Evolutionary conservation across 2,329 filamentous ascomycete species (phyloP), one percentile per base, ranked within the genome.

Genomic region (Arthroderma sp.): DNA sequence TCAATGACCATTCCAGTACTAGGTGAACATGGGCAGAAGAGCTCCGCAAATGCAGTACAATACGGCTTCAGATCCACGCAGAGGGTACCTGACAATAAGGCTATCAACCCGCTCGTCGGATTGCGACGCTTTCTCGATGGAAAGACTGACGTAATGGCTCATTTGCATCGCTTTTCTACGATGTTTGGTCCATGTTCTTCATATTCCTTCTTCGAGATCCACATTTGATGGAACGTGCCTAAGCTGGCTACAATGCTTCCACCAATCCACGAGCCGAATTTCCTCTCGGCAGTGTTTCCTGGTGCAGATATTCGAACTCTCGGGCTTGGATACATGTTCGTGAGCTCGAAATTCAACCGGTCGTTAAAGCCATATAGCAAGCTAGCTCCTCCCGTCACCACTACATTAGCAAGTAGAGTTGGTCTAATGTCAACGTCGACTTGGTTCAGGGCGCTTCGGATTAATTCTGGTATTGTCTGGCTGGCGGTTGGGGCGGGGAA

Each of bases 221-320:
- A 98, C 87, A 98, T 91, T 77, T 98, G 93, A 76, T 98, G 93
- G 75, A 98, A 98, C 13, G 91, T 95, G 8, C 94, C 94, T 74
- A 98, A 73, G 72, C 91, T 96, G 5, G 88, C 91, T 64, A 98
- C 77, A 65, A 98, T 96, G 73, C 90, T 96, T 49, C 93, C 93
- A 51, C 94, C 93, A 64, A 98, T 90, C 91, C 93, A 98, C 54
- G 88, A 85, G 21, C 88, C 91, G 71, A 95, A 97, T 63, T 90
- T 86, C 56, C 94, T 78, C 78, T 98, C 94, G 38, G 86, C 87
- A 0, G 87, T 87, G 65, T 91, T 83, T 17, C 89, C 88, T 0
- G 90, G 86, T 0, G 93, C 89, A 65, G 93, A 87, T 38, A 98
- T 83, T 72, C 93, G 87, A 65, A 97, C 88, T 68, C 89, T 82